phyloP scores from a whole-genome alignment of 345 rosid species.

The Dipteronia dyeriana region DNA sequence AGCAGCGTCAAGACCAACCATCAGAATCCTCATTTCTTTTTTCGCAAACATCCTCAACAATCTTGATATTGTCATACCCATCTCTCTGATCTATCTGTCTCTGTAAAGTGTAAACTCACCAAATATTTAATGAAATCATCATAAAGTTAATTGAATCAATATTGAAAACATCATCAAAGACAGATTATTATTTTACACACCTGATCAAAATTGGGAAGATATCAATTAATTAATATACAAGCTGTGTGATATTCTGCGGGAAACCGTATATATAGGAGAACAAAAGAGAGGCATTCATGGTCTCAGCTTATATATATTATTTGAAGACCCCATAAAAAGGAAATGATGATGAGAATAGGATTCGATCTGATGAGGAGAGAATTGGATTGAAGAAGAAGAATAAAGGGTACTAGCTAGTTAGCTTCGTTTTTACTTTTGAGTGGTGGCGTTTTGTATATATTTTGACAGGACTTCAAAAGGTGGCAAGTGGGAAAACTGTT shows the following conservation, averaged over 20 bases:
- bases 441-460: not conserved
- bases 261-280: not conserved
- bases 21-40: slow-evolving; percentile 75
- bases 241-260: not conserved
- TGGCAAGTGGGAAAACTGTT: not conserved
- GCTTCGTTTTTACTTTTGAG: slow-evolving; percentile 24
- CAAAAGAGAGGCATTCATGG: not conserved
- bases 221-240: too few relatives aligned
- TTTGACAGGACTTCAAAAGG: not conserved
- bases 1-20: slow-evolving; percentile 81
- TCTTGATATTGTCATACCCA: slow-evolving; percentile 59
- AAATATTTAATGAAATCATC: not conserved
- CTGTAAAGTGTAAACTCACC: slow-evolving; percentile 6
- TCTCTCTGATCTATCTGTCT: slow-evolving; percentile 4
- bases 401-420: not conserved
- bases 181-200: too few relatives aligned
- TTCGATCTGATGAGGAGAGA: slow-evolving; percentile 14
- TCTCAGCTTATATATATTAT: not conserved
- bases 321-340: slow-evolving; percentile 8
- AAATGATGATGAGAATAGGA: slow-evolving; percentile 29
- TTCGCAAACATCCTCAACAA: slow-evolving; percentile 46
- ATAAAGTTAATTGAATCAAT: not conserved
- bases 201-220: too few relatives aligned
- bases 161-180: too few relatives aligned
- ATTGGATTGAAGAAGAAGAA: slow-evolving; percentile 23